phyloP scores from a whole-genome alignment of 768 basidiomycete genomes.

The Mycena filopes region DNA sequence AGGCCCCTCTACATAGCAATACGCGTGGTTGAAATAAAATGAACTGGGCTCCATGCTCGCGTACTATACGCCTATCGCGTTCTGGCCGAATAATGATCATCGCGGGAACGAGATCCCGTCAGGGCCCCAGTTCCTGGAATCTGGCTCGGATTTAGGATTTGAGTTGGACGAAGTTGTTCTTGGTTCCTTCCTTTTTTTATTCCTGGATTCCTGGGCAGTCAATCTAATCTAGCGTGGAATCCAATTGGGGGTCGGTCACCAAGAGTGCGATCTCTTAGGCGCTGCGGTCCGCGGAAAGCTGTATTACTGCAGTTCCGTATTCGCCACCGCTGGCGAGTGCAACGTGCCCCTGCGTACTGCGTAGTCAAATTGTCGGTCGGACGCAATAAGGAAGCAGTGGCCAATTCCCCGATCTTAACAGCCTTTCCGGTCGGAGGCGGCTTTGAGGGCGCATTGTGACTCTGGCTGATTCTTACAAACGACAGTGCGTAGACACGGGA shows the following conservation, averaged over 20 bases:
- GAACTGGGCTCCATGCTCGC: neutral
- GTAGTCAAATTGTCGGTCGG: slow-evolving; percentile 20
- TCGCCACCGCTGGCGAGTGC: slow-evolving; percentile 10
- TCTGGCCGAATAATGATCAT: neutral
- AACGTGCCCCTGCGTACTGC: slow-evolving; percentile 23
- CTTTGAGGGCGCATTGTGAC: slow-evolving; percentile 12
- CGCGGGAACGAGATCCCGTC: slow-evolving; percentile 23
- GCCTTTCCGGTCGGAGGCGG: slow-evolving; percentile 15
- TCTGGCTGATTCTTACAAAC: slow-evolving; percentile 12
- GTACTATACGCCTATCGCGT: neutral
- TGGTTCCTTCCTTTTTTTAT: neutral
- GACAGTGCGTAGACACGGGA: slow-evolving; percentile 4
- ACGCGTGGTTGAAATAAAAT: neutral
- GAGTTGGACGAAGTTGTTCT: slow-evolving; percentile 11
- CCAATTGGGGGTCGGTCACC: neutral
- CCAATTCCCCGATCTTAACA: slow-evolving; percentile 16
- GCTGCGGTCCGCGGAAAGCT: slow-evolving; percentile 21
- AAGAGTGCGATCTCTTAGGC: slow-evolving; percentile 1
- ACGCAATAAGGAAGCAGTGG: slow-evolving; percentile 14
- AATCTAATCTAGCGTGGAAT: slow-evolving; percentile 19
- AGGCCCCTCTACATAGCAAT: too few species aligned
- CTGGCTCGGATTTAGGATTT: slow-evolving; percentile 25
- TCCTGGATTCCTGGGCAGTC: too few species aligned
- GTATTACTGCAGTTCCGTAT: slow-evolving; percentile 3
- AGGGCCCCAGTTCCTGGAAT: slow-evolving; percentile 18